Base-by-base conservation (phyloP, 108 stramenopile genomes). In the Stephanodiscus triporus region DNA sequence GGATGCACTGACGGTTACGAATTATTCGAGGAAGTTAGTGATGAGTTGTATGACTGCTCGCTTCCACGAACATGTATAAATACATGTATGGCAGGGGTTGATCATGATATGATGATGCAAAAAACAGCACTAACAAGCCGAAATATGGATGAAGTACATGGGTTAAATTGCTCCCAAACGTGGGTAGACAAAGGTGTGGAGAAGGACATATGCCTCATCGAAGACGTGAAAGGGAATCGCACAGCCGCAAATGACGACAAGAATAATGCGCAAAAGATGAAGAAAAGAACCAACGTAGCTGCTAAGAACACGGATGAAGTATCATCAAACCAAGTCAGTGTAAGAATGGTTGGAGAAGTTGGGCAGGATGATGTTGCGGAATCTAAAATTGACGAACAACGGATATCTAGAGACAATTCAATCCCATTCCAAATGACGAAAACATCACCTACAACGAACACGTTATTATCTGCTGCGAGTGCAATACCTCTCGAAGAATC, bases 1-100 rank as follows among this genome's bases (percentile, higher is more conserved):
- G 61, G 61, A 42, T 62, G 40, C 22, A 37, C 22, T 13, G 61
- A 62, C 16, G 36, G 29, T 42, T 62, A 62, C 40, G 22, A 42
- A 19, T n/a, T 62, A 0, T 14, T 16, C 9, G 61, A 62, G 61
- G 61, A 62, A 22, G 36, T 23, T 16, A 7, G 40, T 6, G 40
- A 62, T 34, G 61, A 19, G 2, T 5, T 20, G 1, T 26, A 26
- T 26, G 53, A 7, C 0, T 9, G 26, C 2, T 54, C 26, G 0
- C 61, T 62, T 37, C 34, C 61, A 9, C 2, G 40, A 22, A 37
- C 2, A 22, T 62, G 61, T 13, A 34, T 37, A 1, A 62, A 62
- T 62, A 22, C 2, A 23, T 9, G 22, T 34, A 34, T 34, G 48
- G 48, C n/a, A 19, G 48, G 6, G 19, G 48, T 2, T 19, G 48